phyloP scores from a whole-genome alignment of 108 stramenopile species.

The Discostella stelligeroides region DNA sequence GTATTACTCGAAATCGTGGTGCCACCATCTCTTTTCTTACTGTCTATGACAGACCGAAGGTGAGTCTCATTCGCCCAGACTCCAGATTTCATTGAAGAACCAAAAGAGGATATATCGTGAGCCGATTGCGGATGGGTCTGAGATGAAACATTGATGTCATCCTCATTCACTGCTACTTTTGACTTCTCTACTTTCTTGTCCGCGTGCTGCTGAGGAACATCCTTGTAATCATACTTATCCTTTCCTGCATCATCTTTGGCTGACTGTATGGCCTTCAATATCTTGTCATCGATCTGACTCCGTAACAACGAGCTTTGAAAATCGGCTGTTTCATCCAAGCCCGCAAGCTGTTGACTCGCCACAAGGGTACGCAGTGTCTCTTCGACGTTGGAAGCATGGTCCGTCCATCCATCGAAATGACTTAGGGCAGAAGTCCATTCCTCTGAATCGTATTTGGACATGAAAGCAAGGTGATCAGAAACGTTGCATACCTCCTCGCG shows the following conservation, averaged over 20 bases:
- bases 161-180: background rate
- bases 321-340: slow-evolving; percentile 58
- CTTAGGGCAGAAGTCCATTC: slow-evolving; percentile 79
- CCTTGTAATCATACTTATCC: slow-evolving; percentile 31
- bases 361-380: slow-evolving; percentile 52
- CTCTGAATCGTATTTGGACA: slow-evolving; percentile 83
- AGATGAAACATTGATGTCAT: background rate
- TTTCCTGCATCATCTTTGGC: slow-evolving; percentile 66
- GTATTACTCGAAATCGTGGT: slow-evolving; percentile 18
- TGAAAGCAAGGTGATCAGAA: slow-evolving; percentile 82
- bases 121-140: slow-evolving; percentile 2
- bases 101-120: slow-evolving; percentile 7
- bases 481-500: slow-evolving; percentile 88
- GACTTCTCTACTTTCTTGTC: background rate
- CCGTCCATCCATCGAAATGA: slow-evolving; percentile 78
- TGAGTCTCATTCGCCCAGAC: slow-evolving; percentile 11
- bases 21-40: slow-evolving; percentile 7
- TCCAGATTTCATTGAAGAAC: background rate
- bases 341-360: slow-evolving; percentile 54
- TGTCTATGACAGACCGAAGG: slow-evolving; percentile 16
- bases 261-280: slow-evolving; percentile 72
- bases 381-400: slow-evolving; percentile 46
- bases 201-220: slow-evolving; percentile 9
- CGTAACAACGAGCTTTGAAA: slow-evolving; percentile 69
- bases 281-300: slow-evolving; percentile 75